A percentile compares a stretch with the other conserved stretches of the same genome.
phyloP scores from a whole-genome alignment of 768 basidiomycete genomes.

The Imleria badia region DNA sequence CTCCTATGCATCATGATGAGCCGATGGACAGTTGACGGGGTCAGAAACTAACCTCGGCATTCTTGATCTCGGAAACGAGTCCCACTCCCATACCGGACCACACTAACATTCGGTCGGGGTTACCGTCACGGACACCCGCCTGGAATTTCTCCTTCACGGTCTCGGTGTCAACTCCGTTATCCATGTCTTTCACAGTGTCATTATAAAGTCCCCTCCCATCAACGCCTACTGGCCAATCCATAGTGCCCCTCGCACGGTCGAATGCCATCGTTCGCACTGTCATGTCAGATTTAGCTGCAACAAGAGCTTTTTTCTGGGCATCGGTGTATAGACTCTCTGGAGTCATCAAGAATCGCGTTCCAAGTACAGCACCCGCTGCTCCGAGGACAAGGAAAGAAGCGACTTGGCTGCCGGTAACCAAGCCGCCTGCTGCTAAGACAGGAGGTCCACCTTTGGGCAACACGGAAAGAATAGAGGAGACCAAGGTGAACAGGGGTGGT shows the following conservation, averaged over 20 bases:
- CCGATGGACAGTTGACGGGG: not conserved
- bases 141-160: conserved; percentile 43
- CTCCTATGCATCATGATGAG: conserved; percentile 39
- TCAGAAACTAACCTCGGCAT: conserved; percentile 36
- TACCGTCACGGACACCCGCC: conserved; percentile 44
- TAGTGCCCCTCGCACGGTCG: conserved; percentile 53
- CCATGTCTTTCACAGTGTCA: conserved; percentile 57
- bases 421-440: conserved; percentile 73
- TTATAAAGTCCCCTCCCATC: conserved; percentile 52
- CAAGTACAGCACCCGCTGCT: conserved; percentile 64
- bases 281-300: conserved; percentile 42
- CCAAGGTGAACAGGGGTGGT: conserved; percentile 58
- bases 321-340: conserved; percentile 60
- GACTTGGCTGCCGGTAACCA: conserved; percentile 62
- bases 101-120: conserved; percentile 52
- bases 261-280: conserved; percentile 65
- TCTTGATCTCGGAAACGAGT: conserved; percentile 46
- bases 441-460: conserved; percentile 45
- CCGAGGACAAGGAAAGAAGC: conserved; percentile 67
- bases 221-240: conserved; percentile 60
- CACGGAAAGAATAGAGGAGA: conserved; percentile 52
- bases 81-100: conserved; percentile 73
- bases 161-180: conserved; percentile 45
- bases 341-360: conserved; percentile 74
- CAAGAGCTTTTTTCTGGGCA: conserved; percentile 51